phyloP scores from a whole-genome alignment of 192 early-diverging fungal genomes.

The Coemansia reversa region DNA sequence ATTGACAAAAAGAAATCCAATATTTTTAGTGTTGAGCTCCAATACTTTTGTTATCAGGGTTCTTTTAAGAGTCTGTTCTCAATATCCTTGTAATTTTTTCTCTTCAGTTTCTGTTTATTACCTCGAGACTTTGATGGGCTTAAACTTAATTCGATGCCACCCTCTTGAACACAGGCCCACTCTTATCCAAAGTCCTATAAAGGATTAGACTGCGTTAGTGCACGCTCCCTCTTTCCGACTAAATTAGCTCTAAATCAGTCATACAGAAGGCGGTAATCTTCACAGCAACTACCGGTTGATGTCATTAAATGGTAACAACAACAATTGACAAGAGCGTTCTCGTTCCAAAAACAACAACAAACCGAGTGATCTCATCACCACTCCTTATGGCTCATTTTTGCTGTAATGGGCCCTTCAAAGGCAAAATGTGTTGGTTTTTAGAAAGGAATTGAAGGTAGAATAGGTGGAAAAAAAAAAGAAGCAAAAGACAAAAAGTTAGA shows the following conservation, averaged over 20 bases:
- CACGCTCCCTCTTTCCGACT: not conserved
- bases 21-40: not conserved
- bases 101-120: not conserved
- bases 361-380: not conserved
- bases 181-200: not conserved
- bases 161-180: not conserved
- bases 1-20: not conserved
- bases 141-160: not conserved
- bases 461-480: slow-evolving; percentile 11
- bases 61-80: not conserved
- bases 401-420: not conserved
- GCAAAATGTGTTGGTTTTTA: not conserved
- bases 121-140: not conserved
- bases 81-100: not conserved
- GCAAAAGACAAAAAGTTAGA: slow-evolving; percentile 11
- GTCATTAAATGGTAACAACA: not conserved
- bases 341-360: slow-evolving; percentile 1
- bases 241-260: not conserved
- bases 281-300: not conserved
- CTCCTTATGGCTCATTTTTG: not conserved
- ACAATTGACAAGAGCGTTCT: not conserved
- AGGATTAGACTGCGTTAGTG: not conserved
- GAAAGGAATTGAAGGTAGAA: slow-evolving; percentile 10
- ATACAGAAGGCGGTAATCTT: not conserved
- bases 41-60: not conserved